Conservation (phyloP, 2,329 filamentous ascomycete species). For the Talaromyces pinophilus region DNA sequence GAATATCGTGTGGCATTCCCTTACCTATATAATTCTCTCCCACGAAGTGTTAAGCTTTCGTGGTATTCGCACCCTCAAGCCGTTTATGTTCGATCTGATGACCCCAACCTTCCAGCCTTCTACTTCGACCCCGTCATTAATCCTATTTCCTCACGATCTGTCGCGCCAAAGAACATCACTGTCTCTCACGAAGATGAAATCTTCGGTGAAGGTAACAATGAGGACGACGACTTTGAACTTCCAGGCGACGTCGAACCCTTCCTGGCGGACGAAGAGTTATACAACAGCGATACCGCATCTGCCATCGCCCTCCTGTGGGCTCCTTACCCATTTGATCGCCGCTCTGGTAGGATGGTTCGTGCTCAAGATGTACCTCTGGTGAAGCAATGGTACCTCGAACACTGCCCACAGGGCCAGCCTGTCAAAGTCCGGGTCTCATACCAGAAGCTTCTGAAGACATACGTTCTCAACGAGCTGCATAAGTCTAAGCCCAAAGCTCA, state of each 20-base stretch:
- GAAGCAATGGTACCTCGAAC: conserved; percentile 98
- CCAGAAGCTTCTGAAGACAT: conserved; percentile 95
- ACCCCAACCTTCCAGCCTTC: conserved; percentile 87
- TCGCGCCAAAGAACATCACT: conserved; percentile 91
- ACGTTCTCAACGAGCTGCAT: conserved; percentile 93
- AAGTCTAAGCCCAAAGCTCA: conserved; percentile 94
- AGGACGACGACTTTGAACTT: conserved; percentile 83
- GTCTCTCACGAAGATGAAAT: conserved; percentile 91
- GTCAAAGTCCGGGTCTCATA: conserved; percentile 98
- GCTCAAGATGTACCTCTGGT: conserved; percentile 95
- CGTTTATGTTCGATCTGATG: conserved; percentile 85
- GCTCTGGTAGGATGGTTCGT: conserved; percentile 93
- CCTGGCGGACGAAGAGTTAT: conserved; percentile 82
- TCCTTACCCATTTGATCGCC: conserved; percentile 89
- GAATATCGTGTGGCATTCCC: conserved; percentile 95
- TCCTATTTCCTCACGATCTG: conserved; percentile 91
- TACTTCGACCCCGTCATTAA: conserved; percentile 99
- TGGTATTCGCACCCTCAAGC: conserved; percentile 94
- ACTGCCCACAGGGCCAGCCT: conserved; percentile 84
- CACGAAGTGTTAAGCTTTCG: conserved; percentile 85
- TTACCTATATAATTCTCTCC: conserved; percentile 93
- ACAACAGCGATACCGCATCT: conserved; percentile 82
- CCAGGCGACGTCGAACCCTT: conserved; percentile 82
- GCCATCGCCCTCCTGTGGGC: conserved; percentile 98
- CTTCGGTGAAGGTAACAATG: conserved; percentile 77